Evolutionary conservation across 164 flowering plant species (phyloP).

Genomic region (Liquidambar formosana): DNA sequence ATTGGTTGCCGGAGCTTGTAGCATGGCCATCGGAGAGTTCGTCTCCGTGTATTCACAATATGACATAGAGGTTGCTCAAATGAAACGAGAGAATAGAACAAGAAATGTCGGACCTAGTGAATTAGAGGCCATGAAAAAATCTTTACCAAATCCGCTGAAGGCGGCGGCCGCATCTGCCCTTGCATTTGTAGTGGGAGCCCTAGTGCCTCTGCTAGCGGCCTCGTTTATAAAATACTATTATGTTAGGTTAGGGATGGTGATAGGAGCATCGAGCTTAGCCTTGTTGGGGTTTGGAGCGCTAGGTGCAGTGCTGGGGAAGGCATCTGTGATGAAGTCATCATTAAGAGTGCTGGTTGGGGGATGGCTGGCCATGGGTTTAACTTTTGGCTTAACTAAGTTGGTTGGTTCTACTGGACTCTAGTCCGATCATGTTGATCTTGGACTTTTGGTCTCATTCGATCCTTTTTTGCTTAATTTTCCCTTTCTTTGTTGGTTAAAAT

Average conservation of each 20-base stretch:
- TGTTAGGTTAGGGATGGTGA: constrained; percentile 1
- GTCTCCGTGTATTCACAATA: background rate
- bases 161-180: constrained; percentile 9
- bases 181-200: constrained; percentile 2
- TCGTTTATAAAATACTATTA: background rate
- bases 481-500: too few relatives aligned
- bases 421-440: too few relatives aligned
- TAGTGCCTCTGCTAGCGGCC: constrained; percentile 4
- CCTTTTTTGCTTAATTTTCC: too few relatives aligned
- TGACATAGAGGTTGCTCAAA: constrained; percentile 1
- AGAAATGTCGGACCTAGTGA: background rate
- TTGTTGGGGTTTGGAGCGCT: constrained; percentile 1
- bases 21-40: constrained; percentile 7
- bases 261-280: background rate
- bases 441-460: too few relatives aligned
- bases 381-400: constrained; percentile 5
- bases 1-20: constrained; percentile 1
- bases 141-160: background rate
- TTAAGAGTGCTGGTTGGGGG: constrained; percentile 1
- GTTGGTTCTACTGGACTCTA: too few relatives aligned
- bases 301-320: constrained; percentile 5
- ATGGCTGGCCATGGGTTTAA: constrained; percentile 6
- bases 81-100: background rate
- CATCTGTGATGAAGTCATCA: background rate
- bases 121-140: background rate